Base-by-base conservation (phyloP, 495 filamentous ascomycete genomes). In the Coniosporium apollinis region DNA sequence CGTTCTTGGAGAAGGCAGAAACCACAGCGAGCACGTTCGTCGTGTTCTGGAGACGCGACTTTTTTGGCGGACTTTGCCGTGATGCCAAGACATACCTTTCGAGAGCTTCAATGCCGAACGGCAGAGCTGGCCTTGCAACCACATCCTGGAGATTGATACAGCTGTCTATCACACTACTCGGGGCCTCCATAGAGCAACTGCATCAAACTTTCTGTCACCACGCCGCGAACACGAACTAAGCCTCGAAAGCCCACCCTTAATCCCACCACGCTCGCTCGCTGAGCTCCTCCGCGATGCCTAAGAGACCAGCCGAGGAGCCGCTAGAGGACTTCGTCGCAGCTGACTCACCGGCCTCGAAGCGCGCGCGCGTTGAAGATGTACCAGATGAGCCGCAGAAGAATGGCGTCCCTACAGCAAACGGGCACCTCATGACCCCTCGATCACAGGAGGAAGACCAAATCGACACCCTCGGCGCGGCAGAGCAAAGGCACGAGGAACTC, bases 341-440 rank as follows among this genome's bases (percentile, higher is more conserved):
- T 16, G 68, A 64, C 19, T 87, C 83, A 8, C 83, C 82, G 1
- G 70, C 67, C 19, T 76, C 78, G 15, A 94, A 94, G 59, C 77
- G 74, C 47, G 70, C 72, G 18, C 72, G 81, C 24, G 58, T 78
- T 37, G 72, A 75, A 30, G 71, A 76, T 28, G 63, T 61, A 34
- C 55, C 52, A n/a, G 41, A 48, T 22, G 53, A 61, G 30, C 36
- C 49, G 19, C 25, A 43, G 41, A 55, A 56, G 30, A 54, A 40
- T 28, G 49, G 50, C 38, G 43, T 50, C 33, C n/a, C n/a, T n/a
- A n/a, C n/a, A n/a, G 49, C 44, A 39, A 60, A 69, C 41, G 58
- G 61, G 43, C 58, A 50, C 24, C 28, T 45, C n/a, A 47, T 46
- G 41, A n/a, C n/a, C n/a, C n/a, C n/a, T n/a, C n/a, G n/a, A n/a